Conservation (phyloP, 768 basidiomycete species). For the Agrocybe praecox region DNA sequence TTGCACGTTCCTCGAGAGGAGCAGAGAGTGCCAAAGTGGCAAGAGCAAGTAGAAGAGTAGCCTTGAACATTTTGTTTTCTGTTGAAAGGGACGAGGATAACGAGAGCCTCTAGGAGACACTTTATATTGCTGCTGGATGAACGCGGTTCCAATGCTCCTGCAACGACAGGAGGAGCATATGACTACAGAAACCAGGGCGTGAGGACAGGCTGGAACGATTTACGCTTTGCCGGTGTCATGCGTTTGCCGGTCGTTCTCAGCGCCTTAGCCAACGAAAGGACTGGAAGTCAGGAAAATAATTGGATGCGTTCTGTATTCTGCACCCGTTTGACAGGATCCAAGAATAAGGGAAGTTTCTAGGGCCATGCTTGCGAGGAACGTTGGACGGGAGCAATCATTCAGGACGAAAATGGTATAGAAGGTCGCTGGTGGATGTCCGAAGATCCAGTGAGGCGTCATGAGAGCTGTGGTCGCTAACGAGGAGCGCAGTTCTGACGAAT, state of each 20-base stretch:
- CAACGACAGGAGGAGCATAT: background rate
- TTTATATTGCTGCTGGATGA: background rate
- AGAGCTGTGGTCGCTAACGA: background rate
- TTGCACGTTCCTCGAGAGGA: background rate
- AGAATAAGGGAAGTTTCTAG: background rate
- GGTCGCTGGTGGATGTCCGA: background rate
- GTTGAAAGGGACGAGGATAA: background rate
- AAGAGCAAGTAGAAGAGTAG: constrained; percentile 6
- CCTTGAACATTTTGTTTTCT: constrained; percentile 7
- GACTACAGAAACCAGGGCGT: background rate
- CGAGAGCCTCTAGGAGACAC: background rate
- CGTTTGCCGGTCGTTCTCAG: background rate
- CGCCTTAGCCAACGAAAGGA: background rate
- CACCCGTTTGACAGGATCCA: background rate
- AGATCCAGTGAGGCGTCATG: background rate
- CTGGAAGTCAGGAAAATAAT: background rate
- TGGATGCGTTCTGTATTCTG: background rate
- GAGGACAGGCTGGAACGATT: background rate
- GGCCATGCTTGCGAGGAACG: background rate
- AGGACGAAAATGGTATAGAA: background rate
- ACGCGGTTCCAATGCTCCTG: background rate
- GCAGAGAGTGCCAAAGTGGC: background rate
- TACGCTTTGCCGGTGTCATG: background rate
- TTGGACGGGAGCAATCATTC: background rate
- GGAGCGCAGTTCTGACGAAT: no score